phyloP scores from a whole-genome alignment of 2,329 filamentous ascomycete genomes.

The Botryotinia globosa region DNA sequence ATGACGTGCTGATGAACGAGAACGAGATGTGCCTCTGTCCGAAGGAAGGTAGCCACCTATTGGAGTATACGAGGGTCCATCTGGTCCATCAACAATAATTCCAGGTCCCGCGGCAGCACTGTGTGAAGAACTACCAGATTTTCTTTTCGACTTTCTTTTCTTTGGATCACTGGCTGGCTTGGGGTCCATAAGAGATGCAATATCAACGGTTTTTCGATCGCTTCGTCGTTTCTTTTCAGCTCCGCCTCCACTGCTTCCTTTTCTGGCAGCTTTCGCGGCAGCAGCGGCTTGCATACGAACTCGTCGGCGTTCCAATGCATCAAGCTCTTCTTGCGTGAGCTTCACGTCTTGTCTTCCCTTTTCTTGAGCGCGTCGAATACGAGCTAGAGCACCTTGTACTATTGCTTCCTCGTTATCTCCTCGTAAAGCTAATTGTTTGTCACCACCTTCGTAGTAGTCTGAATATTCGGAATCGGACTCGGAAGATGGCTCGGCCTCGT shows the following conservation, averaged over 20 bases:
- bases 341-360: slow-evolving; percentile 76
- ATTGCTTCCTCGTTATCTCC: slow-evolving; percentile 68
- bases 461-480: slow-evolving; percentile 39
- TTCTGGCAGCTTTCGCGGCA: slow-evolving; percentile 29
- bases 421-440: slow-evolving; percentile 53
- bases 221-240: slow-evolving; percentile 33
- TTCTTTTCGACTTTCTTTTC: slow-evolving; percentile 36
- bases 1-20: slow-evolving; percentile 33
- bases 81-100: slow-evolving; percentile 47
- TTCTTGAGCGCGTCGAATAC: slow-evolving; percentile 74
- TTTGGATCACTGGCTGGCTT: slow-evolving; percentile 25
- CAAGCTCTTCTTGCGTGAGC: slow-evolving; percentile 75
- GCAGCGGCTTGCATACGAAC: slow-evolving; percentile 49
- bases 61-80: slow-evolving; percentile 48
- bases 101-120: slow-evolving; percentile 40
- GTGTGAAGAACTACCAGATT: slow-evolving; percentile 34
- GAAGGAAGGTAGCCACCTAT: slow-evolving; percentile 43
- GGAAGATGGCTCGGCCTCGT: slow-evolving; percentile 47
- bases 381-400: slow-evolving; percentile 73
- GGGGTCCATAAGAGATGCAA: slow-evolving; percentile 32
- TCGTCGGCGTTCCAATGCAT: slow-evolving; percentile 68
- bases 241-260: slow-evolving; percentile 31
- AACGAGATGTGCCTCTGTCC: slow-evolving; percentile 37
- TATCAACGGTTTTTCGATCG: slow-evolving; percentile 29
- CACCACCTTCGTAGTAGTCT: slow-evolving; percentile 52